Evolutionary conservation across 2,329 filamentous ascomycete genomes (phyloP).

Genomic region (Gaeumannomyces sp.): DNA sequence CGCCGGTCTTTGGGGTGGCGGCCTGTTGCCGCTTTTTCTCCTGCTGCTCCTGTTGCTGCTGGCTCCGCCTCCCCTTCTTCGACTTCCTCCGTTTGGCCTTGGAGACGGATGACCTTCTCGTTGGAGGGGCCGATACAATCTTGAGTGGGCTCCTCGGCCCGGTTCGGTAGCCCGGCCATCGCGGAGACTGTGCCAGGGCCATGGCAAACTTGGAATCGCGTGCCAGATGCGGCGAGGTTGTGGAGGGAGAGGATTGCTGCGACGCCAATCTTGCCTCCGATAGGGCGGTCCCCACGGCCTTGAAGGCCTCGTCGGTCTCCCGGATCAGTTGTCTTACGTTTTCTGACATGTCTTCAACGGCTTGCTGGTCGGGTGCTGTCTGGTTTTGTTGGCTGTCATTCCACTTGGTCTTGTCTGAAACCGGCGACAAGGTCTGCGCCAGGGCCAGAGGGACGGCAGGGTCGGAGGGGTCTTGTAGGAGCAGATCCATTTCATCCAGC

Average conservation of each 20-base stretch:
- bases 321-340: slow-evolving; percentile 39
- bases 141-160: not conserved
- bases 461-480: no score
- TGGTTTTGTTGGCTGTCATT: not conserved
- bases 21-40: slow-evolving; percentile 18
- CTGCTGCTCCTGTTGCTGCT: slow-evolving; percentile 17
- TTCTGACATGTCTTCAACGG: slow-evolving; percentile 23
- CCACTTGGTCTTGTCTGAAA: not conserved
- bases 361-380: not conserved
- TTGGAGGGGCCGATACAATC: slow-evolving; percentile 16
- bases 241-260: slow-evolving; percentile 8
- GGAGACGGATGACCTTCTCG: slow-evolving; percentile 24
- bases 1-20: slow-evolving; percentile 20
- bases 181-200: slow-evolving; percentile 1
- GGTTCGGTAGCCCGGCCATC: not conserved
- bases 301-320: slow-evolving; percentile 45
- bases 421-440: not conserved
- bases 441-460: no score
- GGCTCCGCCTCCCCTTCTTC: slow-evolving; percentile 23
- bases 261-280: slow-evolving; percentile 3
- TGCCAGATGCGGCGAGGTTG: not conserved
- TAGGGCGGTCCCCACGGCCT: slow-evolving; percentile 35
- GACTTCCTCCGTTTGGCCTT: slow-evolving; percentile 35
- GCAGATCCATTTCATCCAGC: not conserved
- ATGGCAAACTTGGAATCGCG: no score